These are phyloP conservation scores for Encephalitozoon hellem DNA, from an alignment of 371 early-diverging fungal genomes.

Conservation along the genomic window DNA sequence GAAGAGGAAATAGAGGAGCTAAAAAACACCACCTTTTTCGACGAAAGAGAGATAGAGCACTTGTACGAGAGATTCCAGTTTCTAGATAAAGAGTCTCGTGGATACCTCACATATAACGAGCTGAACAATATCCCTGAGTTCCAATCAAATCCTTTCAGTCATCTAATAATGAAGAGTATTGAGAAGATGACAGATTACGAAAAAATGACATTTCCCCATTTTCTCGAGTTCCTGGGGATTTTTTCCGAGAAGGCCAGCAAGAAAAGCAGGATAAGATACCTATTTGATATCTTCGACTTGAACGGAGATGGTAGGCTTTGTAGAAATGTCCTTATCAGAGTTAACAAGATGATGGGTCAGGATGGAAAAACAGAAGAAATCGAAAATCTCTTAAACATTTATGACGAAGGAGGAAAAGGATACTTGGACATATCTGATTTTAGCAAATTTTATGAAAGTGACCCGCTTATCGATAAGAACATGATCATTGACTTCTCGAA, in stretches of 20 bases:
- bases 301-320: slow-evolving; percentile 47
- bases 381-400: slow-evolving; percentile 33
- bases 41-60: slow-evolving; percentile 34
- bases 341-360: slow-evolving; percentile 35
- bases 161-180: slow-evolving; percentile 38
- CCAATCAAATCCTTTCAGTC: slow-evolving; percentile 52
- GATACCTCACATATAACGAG: slow-evolving; percentile 49
- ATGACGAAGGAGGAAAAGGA: slow-evolving; percentile 51
- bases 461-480: slow-evolving; percentile 31
- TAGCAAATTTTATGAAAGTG: slow-evolving; percentile 41
- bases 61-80: slow-evolving; percentile 53
- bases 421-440: slow-evolving; percentile 48
- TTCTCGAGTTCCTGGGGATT: slow-evolving; percentile 47
- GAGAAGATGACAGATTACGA: slow-evolving; percentile 46
- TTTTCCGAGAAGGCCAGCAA: slow-evolving; percentile 34
- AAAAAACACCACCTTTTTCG: slow-evolving; percentile 37
- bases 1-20: slow-evolving; percentile 55
- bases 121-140: slow-evolving; percentile 56
- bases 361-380: slow-evolving; percentile 18
- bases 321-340: slow-evolving; percentile 29
- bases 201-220: slow-evolving; percentile 52
- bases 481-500: slow-evolving; percentile 51
- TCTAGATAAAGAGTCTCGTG: slow-evolving; percentile 38
- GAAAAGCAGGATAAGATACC: slow-evolving; percentile 43
- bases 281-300: slow-evolving; percentile 52